Evolutionary conservation across 768 basidiomycete species (phyloP).

Genomic region (Boletus vinaceobasis): DNA sequence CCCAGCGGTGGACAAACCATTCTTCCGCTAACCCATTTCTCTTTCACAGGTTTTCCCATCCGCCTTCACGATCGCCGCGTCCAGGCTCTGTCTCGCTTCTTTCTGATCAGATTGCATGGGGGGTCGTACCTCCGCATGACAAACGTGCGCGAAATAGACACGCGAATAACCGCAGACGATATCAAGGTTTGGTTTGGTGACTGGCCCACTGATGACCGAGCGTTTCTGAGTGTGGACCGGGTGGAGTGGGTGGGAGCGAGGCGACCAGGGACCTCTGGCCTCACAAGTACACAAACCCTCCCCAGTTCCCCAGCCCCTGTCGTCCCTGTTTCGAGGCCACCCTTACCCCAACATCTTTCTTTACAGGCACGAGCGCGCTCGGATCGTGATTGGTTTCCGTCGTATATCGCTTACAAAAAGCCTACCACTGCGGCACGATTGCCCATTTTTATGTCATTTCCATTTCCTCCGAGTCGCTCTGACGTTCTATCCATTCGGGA

Average conservation of each 20-base stretch:
- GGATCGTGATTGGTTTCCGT: not conserved
- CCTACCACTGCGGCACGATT: not conserved
- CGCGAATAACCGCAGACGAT: not conserved
- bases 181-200: not conserved
- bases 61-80: not conserved
- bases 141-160: not conserved
- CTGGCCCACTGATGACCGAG: not conserved
- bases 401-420: not conserved
- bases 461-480: not conserved
- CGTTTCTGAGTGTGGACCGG: not conserved
- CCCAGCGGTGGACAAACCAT: not conserved
- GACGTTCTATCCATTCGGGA: not conserved
- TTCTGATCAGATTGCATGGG: slow-evolving; percentile 1
- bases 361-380: too few relatives aligned
- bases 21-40: not conserved
- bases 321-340: not conserved
- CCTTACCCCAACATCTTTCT: not conserved
- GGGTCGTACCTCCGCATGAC: not conserved
- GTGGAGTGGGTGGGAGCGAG: not conserved
- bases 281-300: not conserved
- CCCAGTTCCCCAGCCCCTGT: not conserved
- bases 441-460: not conserved
- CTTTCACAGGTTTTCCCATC: not conserved
- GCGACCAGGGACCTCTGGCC: not conserved
- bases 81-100: not conserved